These are phyloP conservation scores for Coniochaeta hoffmannii DNA, from an alignment of 2,329 filamentous ascomycete genomes.

Conservation along the genomic window DNA sequence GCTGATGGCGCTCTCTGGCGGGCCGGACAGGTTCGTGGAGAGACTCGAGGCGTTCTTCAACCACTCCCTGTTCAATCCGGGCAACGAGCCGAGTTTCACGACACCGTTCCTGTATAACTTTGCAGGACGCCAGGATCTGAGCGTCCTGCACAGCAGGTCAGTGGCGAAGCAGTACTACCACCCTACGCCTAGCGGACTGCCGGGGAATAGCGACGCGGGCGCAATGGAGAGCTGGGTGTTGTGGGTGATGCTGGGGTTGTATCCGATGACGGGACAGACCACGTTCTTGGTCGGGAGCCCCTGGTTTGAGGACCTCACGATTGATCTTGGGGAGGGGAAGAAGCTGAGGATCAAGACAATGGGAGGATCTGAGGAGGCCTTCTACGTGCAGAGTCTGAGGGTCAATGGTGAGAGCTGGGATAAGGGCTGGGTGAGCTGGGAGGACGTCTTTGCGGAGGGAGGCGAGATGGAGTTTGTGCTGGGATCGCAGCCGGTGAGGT, in stretches of 20 bases:
- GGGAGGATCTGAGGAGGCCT: conserved; percentile 38
- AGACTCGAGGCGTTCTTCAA: conserved; percentile 56
- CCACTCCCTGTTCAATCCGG: conserved; percentile 57
- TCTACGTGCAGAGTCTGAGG: conserved; percentile 58
- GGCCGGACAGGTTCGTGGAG: conserved; percentile 42
- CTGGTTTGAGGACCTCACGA: conserved; percentile 52
- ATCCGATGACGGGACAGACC: conserved; percentile 61
- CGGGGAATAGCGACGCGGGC: conserved; percentile 64
- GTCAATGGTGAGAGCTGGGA: conserved; percentile 58
- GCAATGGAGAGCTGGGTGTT: conserved; percentile 66
- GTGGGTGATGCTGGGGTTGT: conserved; percentile 63
- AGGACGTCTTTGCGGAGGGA: conserved; percentile 57
- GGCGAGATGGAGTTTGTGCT: conserved; percentile 58
- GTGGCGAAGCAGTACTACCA: conserved; percentile 55
- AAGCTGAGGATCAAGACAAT: conserved; percentile 43
- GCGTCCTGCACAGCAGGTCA: conserved; percentile 49
- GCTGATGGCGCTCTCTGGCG: conserved; percentile 48
- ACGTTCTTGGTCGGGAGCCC: conserved; percentile 59
- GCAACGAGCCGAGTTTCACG: conserved; percentile 61
- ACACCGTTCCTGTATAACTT: conserved; percentile 65
- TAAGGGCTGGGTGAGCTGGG: conserved; percentile 58
- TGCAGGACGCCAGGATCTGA: conserved; percentile 53
- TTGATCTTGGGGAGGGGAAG: conserved; percentile 49
- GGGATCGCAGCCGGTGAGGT: conserved; percentile 42
- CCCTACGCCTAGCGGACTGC: conserved; percentile 47